phyloP scores from a whole-genome alignment of 306 rosid genomes.

The Corylus avellana region DNA sequence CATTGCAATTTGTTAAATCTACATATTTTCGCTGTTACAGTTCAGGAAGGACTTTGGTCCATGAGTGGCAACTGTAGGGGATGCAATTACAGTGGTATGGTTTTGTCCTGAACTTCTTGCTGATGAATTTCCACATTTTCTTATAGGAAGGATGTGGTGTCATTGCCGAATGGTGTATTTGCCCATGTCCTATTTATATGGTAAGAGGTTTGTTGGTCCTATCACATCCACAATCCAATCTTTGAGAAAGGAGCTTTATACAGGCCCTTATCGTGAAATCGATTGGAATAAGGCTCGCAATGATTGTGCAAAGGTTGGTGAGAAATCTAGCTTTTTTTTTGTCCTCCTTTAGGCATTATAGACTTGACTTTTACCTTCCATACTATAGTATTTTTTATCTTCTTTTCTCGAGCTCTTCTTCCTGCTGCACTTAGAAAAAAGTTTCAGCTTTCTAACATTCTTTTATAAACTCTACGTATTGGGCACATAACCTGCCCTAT shows the following conservation, averaged over 20 bases:
- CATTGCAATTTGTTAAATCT: neutral
- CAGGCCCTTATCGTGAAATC: conserved; percentile 65
- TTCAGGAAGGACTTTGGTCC: conserved; percentile 7
- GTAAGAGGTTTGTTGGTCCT: conserved; percentile 88
- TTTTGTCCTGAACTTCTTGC: neutral
- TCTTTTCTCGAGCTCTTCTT: neutral
- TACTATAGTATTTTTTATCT: neutral
- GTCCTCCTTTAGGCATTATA: neutral
- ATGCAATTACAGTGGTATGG: neutral
- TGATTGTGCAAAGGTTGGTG: conserved; percentile 83
- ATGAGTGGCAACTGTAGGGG: conserved; percentile 2
- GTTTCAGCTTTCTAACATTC: neutral
- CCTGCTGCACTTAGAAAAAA: too few relatives aligned
- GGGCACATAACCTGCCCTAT: neutral
- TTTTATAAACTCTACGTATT: neutral
- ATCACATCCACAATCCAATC: conserved; percentile 68
- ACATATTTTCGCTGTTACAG: neutral
- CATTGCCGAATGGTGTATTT: conserved; percentile 93
- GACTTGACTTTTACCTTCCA: neutral
- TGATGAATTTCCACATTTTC: conserved; percentile 10
- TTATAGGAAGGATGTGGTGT: conserved; percentile 96
- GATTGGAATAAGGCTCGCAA: conserved; percentile 81
- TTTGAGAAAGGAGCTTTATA: conserved; percentile 80
- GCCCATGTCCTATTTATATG: conserved; percentile 92
- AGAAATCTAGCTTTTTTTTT: neutral